Evolutionary conservation across 2,329 filamentous ascomycete species (phyloP).

Genomic region (Boeremia exigua): DNA sequence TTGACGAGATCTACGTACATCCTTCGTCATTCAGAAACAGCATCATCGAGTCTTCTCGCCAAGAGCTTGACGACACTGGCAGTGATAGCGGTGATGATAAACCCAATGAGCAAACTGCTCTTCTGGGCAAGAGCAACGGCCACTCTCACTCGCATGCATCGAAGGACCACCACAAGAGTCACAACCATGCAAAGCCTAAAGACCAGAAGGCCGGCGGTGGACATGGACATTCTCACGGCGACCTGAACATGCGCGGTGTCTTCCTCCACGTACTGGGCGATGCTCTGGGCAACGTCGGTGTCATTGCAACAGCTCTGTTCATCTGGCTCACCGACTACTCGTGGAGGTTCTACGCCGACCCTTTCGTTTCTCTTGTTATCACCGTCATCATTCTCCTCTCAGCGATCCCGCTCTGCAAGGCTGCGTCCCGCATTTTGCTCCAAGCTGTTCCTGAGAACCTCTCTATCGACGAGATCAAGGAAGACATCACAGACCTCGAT

Average conservation of each 20-base stretch:
- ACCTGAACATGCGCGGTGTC: slow-evolving; percentile 91
- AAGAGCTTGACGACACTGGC: slow-evolving; percentile 60
- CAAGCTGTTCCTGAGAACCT: slow-evolving; percentile 93
- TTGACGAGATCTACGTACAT: slow-evolving; percentile 80
- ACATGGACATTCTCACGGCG: slow-evolving; percentile 78
- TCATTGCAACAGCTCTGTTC: slow-evolving; percentile 80
- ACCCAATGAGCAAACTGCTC: slow-evolving; percentile 47
- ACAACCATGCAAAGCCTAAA: slow-evolving; percentile 82
- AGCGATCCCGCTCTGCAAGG: slow-evolving; percentile 78
- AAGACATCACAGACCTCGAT: slow-evolving; percentile 84
- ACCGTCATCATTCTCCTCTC: slow-evolving; percentile 77
- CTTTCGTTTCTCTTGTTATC: slow-evolving; percentile 90
- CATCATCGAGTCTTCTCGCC: slow-evolving; percentile 82
- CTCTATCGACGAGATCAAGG: slow-evolving; percentile 85
- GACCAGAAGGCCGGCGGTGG: slow-evolving; percentile 64
- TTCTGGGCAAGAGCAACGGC: slow-evolving; percentile 37
- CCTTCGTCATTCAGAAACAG: slow-evolving; percentile 90
- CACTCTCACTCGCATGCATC: slow-evolving; percentile 22
- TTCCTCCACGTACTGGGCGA: slow-evolving; percentile 78
- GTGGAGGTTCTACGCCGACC: slow-evolving; percentile 87
- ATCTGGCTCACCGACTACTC: slow-evolving; percentile 89
- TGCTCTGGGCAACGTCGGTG: slow-evolving; percentile 84
- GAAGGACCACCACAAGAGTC: slow-evolving; percentile 64
- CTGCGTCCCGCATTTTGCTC: slow-evolving; percentile 84
- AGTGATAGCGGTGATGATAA: slow-evolving; percentile 64